A percentile compares a stretch with the other conserved stretches of the same genome.
These are phyloP conservation scores for Aphanomyces cochlioides DNA, from an alignment of 352 stramenopile species.

Conservation along the genomic window DNA sequence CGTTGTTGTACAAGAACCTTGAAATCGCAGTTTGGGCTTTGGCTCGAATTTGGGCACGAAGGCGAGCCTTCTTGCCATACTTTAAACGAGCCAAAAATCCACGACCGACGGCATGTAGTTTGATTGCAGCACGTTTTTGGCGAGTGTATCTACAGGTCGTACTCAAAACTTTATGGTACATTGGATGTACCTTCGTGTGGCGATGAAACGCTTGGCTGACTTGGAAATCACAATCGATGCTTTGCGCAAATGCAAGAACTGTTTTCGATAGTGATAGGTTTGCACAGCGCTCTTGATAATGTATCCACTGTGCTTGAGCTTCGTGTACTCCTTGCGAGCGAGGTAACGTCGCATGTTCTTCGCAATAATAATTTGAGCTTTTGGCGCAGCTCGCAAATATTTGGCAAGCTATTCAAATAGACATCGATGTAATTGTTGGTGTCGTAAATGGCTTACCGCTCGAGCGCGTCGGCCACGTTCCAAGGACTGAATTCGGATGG, in stretches of 20 bases:
- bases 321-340: constrained; percentile 59
- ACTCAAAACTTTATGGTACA: neutral
- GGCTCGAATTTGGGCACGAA: constrained; percentile 64
- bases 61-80: constrained; percentile 81
- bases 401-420: constrained; percentile 38
- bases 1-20: constrained; percentile 30
- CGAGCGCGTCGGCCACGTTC: constrained; percentile 66
- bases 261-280: constrained; percentile 57
- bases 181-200: constrained; percentile 48
- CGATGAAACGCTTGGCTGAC: constrained; percentile 68
- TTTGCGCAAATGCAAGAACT: constrained; percentile 61
- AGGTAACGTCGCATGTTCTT: constrained; percentile 63
- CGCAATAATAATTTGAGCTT: constrained; percentile 77
- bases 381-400: constrained; percentile 70
- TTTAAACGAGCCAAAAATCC: constrained; percentile 80
- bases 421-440: neutral
- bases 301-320: constrained; percentile 61
- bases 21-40: constrained; percentile 76
- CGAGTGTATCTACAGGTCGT: constrained; percentile 22
- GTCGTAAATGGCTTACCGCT: constrained; percentile 22
- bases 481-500: constrained; percentile 70
- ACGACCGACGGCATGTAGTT: constrained; percentile 69
- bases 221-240: constrained; percentile 67
- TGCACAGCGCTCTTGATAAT: constrained; percentile 66
- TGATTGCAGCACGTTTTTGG: constrained; percentile 70